Evolutionary conservation across 495 filamentous ascomycete species (phyloP).

Genomic region (Penicillium maclennaniae): DNA sequence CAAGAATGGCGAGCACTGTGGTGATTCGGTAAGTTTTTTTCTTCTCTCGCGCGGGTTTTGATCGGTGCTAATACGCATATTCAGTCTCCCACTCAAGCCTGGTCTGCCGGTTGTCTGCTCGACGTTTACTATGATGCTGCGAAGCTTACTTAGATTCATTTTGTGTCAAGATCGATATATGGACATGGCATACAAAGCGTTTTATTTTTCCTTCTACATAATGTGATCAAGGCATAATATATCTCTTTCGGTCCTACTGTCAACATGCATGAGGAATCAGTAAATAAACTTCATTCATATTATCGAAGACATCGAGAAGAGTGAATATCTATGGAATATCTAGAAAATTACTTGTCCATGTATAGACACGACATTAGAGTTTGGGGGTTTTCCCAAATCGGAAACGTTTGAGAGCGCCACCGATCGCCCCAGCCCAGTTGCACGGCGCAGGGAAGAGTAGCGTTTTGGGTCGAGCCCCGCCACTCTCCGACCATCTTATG

Average conservation of each 20-base stretch:
- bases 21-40: slow-evolving; percentile 72
- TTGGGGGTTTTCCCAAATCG: too few relatives aligned
- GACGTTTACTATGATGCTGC: slow-evolving; percentile 91
- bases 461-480: too few relatives aligned
- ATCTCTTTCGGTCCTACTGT: not conserved
- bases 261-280: too few relatives aligned
- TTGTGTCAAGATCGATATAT: not conserved
- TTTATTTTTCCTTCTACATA: not conserved
- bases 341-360: too few relatives aligned
- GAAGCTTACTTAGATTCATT: slow-evolving; percentile 21
- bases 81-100: slow-evolving; percentile 88
- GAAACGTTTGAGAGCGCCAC: too few relatives aligned
- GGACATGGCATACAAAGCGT: slow-evolving; percentile 3
- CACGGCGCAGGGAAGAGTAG: too few relatives aligned
- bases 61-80: slow-evolving; percentile 12
- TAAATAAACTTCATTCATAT: too few relatives aligned
- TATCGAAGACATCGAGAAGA: too few relatives aligned
- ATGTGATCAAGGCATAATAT: not conserved
- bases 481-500: too few relatives aligned
- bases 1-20: slow-evolving; percentile 75
- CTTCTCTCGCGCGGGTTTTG: not conserved
- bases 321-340: too few relatives aligned
- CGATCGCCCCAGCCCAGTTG: too few relatives aligned
- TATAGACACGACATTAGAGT: too few relatives aligned
- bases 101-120: slow-evolving; percentile 90